Conservation (phyloP, 2,329 filamentous ascomycete species). For the Fusarium neocosmosporiellum region DNA sequence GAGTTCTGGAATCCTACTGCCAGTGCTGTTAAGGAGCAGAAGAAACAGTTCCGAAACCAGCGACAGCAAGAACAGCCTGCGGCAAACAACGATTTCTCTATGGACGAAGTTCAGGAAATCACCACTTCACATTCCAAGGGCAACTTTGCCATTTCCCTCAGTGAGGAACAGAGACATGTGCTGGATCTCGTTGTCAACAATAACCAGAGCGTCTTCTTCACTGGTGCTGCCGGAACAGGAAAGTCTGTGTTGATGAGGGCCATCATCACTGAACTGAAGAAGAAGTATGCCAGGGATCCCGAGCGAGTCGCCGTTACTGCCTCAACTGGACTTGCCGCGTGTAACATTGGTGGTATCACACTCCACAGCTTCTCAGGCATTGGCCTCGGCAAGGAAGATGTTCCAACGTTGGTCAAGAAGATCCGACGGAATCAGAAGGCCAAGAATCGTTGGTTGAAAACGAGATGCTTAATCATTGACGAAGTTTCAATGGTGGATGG, state of each 20-base stretch:
- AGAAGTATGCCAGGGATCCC: constrained; percentile 79
- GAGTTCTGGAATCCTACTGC: constrained; percentile 42
- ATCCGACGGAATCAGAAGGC: constrained; percentile 90
- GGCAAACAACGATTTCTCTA: constrained; percentile 47
- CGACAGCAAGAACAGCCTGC: constrained; percentile 53
- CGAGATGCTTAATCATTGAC: constrained; percentile 89
- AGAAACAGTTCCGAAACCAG: constrained; percentile 77
- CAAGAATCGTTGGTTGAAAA: constrained; percentile 87
- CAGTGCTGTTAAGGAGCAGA: constrained; percentile 68
- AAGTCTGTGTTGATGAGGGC: constrained; percentile 96
- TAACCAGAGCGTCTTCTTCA: constrained; percentile 94
- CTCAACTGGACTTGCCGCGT: constrained; percentile 94
- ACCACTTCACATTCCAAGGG: constrained; percentile 44
- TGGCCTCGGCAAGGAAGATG: constrained; percentile 91
- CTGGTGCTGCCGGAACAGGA: constrained; percentile 93
- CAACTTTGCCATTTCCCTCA: constrained; percentile 74
- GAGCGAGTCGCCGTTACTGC: constrained; percentile 93
- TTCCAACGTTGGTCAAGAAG: constrained; percentile 85
- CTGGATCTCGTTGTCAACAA: constrained; percentile 83
- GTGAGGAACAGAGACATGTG: constrained; percentile 87
- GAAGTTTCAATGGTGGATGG: constrained; percentile 99
- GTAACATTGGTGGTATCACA: constrained; percentile 95
- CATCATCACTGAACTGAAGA: constrained; percentile 84
- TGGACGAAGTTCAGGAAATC: constrained; percentile 55
- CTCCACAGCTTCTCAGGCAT: constrained; percentile 95